Conservation (phyloP, 371 early-diverging fungal genomes). For the Syncephalastrum sp. region DNA sequence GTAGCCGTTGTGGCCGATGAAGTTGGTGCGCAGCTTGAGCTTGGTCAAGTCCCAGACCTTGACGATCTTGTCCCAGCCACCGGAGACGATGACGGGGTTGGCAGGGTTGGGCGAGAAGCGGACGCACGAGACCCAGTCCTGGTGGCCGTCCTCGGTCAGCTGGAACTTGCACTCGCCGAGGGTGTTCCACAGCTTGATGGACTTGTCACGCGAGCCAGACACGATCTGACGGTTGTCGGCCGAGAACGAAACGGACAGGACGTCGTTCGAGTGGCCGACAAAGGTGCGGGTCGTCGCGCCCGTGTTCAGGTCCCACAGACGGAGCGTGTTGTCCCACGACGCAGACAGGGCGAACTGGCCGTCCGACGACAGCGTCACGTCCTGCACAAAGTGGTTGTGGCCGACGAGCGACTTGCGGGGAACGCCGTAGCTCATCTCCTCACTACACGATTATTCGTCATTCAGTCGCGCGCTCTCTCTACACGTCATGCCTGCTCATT, state of each 20-base stretch:
- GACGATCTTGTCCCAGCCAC: conserved; percentile 98
- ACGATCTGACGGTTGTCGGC: conserved; percentile 97
- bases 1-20: conserved; percentile 95
- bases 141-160: conserved; percentile 87
- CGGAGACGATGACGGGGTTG: conserved; percentile 92
- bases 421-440: conserved; percentile 85
- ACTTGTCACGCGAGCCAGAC: conserved; percentile 93
- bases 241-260: conserved; percentile 95
- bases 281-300: conserved; percentile 90
- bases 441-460: conserved; percentile 36
- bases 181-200: conserved; percentile 98
- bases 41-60: conserved; percentile 98
- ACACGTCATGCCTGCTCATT: too few relatives aligned
- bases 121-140: conserved; percentile 96
- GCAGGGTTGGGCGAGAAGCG: conserved; percentile 96
- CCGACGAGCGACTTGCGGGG: conserved; percentile 84
- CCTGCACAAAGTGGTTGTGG: conserved; percentile 96
- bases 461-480: neutral
- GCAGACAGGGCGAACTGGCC: conserved; percentile 95
- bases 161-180: conserved; percentile 97
- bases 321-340: conserved; percentile 97
- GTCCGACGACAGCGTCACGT: conserved; percentile 93
- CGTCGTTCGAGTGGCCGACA: conserved; percentile 94
- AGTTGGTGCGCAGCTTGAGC: conserved; percentile 95
- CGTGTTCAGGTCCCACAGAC: conserved; percentile 93